Evolutionary conservation across 768 basidiomycete species (phyloP), one percentile per base, ranked within the genome.

Genomic region (Zangia roseola): DNA sequence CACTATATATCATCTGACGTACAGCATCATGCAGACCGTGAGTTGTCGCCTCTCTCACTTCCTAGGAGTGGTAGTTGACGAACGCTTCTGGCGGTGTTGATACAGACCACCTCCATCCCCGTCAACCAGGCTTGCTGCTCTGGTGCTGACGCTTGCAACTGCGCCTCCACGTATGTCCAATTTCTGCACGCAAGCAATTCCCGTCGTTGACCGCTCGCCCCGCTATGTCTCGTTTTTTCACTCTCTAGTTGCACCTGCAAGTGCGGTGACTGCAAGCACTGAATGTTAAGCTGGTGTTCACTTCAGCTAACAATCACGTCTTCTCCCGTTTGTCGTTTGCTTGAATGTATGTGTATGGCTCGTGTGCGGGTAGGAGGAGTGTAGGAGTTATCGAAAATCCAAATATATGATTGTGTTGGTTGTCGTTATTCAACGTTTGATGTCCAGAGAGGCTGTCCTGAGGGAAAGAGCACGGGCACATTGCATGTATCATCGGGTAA

Each of bases 221-320:
- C 10, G 19, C 26, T 5, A 1, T 9, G 8, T 19, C n/a, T 7
- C 9, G 25, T 19, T 20, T 10, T 16, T 25, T 0, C 17, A 6
- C 12, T 2, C 21, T 43, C 8, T 24, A 60, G 28, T 28, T 28
- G 28, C 28, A 28, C 28, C 28, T 28, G 28, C 28, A 51, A 49
- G 34, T 61, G 59, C 34, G 16, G 42, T 23, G 52, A 47, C 31
- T 60, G 59, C 59, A 61, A 53, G 59, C 52, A 58, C 41, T 55
- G 24, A 47, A 28, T 28, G 3, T 5, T 10, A 28, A 28, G 28
- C 28, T 28, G 28, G 28, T 2, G 12, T 6, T 28, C 12, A 10
- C 10, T 28, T 28, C 9, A 28, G 28, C 28, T 3, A 28, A 28
- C 28, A 10, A 28, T 28, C 28, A 28, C 3, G 9, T 10, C 28